Base-by-base conservation (phyloP, 148 eudicot genomes). In the Linanthus parryae region DNA sequence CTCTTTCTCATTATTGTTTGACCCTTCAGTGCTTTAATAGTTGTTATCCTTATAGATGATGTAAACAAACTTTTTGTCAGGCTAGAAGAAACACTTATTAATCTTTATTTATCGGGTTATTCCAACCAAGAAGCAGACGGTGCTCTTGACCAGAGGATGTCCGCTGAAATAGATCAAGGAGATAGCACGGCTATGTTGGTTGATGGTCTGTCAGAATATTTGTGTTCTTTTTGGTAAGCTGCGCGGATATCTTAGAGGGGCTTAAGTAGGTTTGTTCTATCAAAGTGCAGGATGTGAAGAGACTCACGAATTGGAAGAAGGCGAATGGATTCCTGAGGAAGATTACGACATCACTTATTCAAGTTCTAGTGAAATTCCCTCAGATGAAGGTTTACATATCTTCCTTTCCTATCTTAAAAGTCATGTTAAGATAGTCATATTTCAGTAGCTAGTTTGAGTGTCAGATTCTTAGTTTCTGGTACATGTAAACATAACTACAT, bases 81-180 rank as follows among this genome's bases (percentile, higher is more conserved):
- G 99, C 70, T 94, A 60, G 99, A 94, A 73, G 96, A 88, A 58
- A 82, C 96, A 21, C 82, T 88, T 41, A 94, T 94, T 56, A 95
- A 94, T 43, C 86, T 94, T 54, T 94, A 77, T 70, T 59, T 94
- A 57, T 73, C 95, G 40, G 84, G 88, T 33, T 78, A 88, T 71
- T 51, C 90, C 50, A 70, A 59, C 53, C 67, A 66, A 69, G 65
- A 59, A 54, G 58, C 71, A 26, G 35, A 62, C 67, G 74, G 34
- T 57, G 62, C 58, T 48, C 64, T 65, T 65, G 72, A 67, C 41
- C 59, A n/a, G 45, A 36, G 19, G 49, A 54, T 61, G 61, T 49
- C 63, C 22, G 40, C 40, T 48, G 83, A 81, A 52, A 65, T 36
- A 27, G 71, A 67, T 51, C 58, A 58, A 6, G 51, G 40, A 10